Conservation (phyloP, 345 rosid species). For the Aquilaria sinensis region DNA sequence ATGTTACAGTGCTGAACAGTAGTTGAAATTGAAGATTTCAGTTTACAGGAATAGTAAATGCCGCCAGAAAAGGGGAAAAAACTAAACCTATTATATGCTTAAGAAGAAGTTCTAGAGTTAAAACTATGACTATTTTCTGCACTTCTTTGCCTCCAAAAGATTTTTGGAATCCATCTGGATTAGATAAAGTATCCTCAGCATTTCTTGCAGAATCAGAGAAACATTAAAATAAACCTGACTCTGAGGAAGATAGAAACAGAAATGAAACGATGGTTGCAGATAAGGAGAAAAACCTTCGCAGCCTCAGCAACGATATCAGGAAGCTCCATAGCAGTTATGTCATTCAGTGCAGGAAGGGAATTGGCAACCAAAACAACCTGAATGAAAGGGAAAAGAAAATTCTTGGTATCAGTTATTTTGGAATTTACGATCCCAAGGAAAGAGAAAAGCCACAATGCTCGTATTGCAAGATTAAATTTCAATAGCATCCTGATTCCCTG, state of each 20-base stretch:
- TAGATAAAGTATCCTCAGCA: no score
- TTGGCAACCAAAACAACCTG: slow-evolving; percentile 98
- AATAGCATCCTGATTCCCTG: neutral
- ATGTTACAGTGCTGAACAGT: slow-evolving; percentile 81
- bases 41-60: neutral
- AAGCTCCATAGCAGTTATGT: slow-evolving; percentile 95
- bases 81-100: neutral
- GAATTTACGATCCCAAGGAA: slow-evolving; percentile 7
- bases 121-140: no score
- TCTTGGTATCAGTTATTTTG: slow-evolving; percentile 7
- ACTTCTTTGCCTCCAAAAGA: no score
- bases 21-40: slow-evolving; percentile 11
- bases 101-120: no score
- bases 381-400: slow-evolving; percentile 21
- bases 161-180: no score
- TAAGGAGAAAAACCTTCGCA: slow-evolving; percentile 63
- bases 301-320: slow-evolving; percentile 97
- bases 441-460: slow-evolving; percentile 5
- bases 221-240: neutral
- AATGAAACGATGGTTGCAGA: neutral
- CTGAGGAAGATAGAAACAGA: slow-evolving; percentile 1
- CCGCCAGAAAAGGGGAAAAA: neutral
- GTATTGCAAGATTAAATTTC: neutral
- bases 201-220: no score
- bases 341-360: slow-evolving; percentile 96